Evolutionary conservation across 1,139 yeast species (phyloP), one percentile per base, ranked within the genome.

Genomic region (Zygosaccharomyces pseudobailii): DNA sequence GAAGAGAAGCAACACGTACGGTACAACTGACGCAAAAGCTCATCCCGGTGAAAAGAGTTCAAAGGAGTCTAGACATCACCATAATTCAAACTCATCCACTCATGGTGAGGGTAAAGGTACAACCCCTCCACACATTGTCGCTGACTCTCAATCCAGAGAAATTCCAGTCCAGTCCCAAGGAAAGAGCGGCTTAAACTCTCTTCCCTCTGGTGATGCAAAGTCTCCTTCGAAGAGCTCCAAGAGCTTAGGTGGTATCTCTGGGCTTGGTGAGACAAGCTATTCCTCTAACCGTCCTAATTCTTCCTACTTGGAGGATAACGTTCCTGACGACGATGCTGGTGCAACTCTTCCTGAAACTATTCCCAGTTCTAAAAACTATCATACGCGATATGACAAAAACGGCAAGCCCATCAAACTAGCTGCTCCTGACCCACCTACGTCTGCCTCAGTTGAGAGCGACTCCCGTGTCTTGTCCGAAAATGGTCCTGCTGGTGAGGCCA

Each of bases 311-410:
- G 44, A 40, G 31, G 34, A 23, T 32, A n/a, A 35, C 20, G 34
- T n/a, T 1, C 24, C 23, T 3, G 33, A 23, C 23, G 41, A 28
- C 25, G 58, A 58, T 49, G 67, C 66, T 6, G 71, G 69, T 38
- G 70, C 70, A 1, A 65, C 69, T 7, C 42, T 66, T n/a, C 70
- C 70, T 4, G 51, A 53, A 17, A 51, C 58, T 8, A 63, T 66
- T 24, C 70, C 70, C 41, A 64, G 68, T 3, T 66, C 70, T 5
- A 58, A 61, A 42, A 63, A 65, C 37, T 62, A 57, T 41, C 55
- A 61, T 45, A 43, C 53, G 28, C 60, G 68, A 50, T 46, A 53
- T 32, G 55, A 49, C 37, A 47, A 52, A 27, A 40, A 50, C 32
- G 57, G 56, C 23, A 51, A 48, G 7, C 47, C 51, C n/a, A 38